Base-by-base conservation (phyloP, 495 filamentous ascomycete species). In the Rhypophila decipiens region DNA sequence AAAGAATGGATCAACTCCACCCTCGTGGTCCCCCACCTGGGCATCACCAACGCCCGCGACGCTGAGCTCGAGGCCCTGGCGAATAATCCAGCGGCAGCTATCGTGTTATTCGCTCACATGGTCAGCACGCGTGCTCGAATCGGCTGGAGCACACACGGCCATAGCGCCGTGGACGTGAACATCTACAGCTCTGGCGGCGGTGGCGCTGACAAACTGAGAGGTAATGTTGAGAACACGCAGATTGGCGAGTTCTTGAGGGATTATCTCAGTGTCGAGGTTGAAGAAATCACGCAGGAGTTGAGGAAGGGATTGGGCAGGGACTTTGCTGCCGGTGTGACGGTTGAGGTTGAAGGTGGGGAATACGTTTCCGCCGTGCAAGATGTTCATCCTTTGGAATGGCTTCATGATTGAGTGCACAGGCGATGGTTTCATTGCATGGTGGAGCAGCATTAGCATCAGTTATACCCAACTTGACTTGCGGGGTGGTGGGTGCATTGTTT, bases 171-270 rank as follows among this genome's bases (percentile, higher is more conserved):
- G 11, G 90, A 96, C 62, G 90, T 96, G 42, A 95, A 96, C 61
- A 86, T 95, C 53, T 96, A 95, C 61, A 81, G 84, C 47, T 85
- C 83, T 0, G 64, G 65, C 17, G 77, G 76, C 3, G 59, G 60
- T 1, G 70, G 60, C 4, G 58, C 74, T 0, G 72, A 75, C 2
- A 55, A 55, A 21, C 65, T 97, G 15, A 58, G 75, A 1, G 93
- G 93, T 4, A 96, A 96, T 61, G 82, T 91, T 49, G 93, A 98
- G 72, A 98, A 98, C 61, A 98, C 86, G 3, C 87, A 97, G 11
- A 74, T 98, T 3, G 93, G 93, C 12, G 65, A 73, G 24, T 97
- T 95, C 64, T 67, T 98, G 18, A 68, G 77, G 15, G 71, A 80
- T 10, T 98, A 91, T 57, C 76, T 98, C 1, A 82, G 79, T 39